These are phyloP conservation scores for Jackrogersella multiformis DNA, from an alignment of 495 filamentous ascomycete species.

Conservation along the genomic window DNA sequence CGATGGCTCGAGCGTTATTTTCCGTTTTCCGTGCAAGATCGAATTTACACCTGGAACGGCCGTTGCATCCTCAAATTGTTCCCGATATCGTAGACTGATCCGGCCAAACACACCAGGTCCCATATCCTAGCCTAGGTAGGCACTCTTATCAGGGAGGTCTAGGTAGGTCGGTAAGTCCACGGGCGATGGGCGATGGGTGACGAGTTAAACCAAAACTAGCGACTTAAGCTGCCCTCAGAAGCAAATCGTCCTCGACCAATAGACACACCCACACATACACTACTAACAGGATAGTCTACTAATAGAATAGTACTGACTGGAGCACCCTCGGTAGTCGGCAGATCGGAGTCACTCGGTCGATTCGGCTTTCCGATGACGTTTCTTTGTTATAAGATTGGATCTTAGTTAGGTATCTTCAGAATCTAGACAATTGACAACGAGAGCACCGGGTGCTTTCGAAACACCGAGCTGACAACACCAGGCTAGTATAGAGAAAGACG, in stretches of 20 bases:
- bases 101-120: constrained; percentile 32
- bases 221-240: constrained; percentile 2
- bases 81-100: constrained; percentile 33
- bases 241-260: constrained; percentile 23
- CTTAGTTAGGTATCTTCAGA: not conserved
- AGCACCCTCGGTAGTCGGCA: constrained; percentile 34
- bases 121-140: constrained; percentile 17
- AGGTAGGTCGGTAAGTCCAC: not conserved
- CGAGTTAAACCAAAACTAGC: constrained; percentile 11
- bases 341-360: constrained; percentile 41
- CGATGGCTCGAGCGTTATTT: constrained; percentile 36
- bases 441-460: not conserved
- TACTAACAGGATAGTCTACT: not conserved
- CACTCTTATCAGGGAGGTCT: not conserved
- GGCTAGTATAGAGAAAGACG: constrained; percentile 21
- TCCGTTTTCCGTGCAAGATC: constrained; percentile 23
- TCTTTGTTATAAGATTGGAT: constrained; percentile 2
- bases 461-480: not conserved
- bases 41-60: constrained; percentile 13
- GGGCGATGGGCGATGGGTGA: too few relatives aligned
- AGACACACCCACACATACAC: not conserved
- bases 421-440: not conserved
- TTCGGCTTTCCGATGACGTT: constrained; percentile 39
- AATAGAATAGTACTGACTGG: constrained; percentile 1
- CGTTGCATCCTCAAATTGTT: constrained; percentile 17